phyloP scores from a whole-genome alignment of 2,329 filamentous ascomycete species.

The Sporothrix sp. region DNA sequence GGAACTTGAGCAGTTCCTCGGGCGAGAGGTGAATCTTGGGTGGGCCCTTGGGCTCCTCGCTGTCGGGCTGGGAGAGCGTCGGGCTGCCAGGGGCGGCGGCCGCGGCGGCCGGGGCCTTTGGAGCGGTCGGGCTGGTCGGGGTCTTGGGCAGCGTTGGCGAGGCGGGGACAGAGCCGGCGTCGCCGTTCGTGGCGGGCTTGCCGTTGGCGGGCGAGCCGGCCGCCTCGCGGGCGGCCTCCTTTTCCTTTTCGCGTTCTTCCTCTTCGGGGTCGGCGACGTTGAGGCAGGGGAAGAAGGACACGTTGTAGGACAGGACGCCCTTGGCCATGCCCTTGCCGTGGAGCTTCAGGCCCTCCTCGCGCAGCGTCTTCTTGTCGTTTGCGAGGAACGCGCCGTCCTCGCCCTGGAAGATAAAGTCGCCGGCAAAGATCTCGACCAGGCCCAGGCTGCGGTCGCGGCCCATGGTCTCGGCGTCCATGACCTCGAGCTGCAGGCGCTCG shows the following conservation, averaged over 20 bases:
- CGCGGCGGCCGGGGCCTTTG: background rate
- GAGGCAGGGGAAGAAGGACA: conserved; percentile 81
- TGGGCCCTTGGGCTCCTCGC: conserved; percentile 36
- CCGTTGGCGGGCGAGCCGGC: background rate
- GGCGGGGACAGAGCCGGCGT: conserved; percentile 16
- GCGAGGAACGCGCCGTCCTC: conserved; percentile 73
- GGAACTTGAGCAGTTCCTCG: conserved; percentile 74
- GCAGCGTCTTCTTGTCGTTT: conserved; percentile 62
- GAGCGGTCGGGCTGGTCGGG: background rate
- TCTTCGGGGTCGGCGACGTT: conserved; percentile 85
- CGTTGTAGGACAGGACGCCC: conserved; percentile 72
- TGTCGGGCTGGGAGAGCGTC: conserved; percentile 33
- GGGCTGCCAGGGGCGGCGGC: conserved; percentile 23
- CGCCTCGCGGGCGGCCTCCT: conserved; percentile 32
- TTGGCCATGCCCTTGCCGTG: conserved; percentile 66
- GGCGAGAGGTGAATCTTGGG: conserved; percentile 70
- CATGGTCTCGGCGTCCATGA: conserved; percentile 93
- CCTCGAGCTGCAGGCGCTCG: conserved; percentile 79
- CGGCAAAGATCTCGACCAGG: conserved; percentile 62
- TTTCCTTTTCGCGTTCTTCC: conserved; percentile 52
- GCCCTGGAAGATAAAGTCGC: conserved; percentile 69
- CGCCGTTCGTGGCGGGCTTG: background rate
- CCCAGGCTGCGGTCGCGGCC: conserved; percentile 86
- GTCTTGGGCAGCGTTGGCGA: background rate
- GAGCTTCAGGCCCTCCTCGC: conserved; percentile 60